phyloP scores from a whole-genome alignment of 441 rosid species.

The California macrophylla region DNA sequence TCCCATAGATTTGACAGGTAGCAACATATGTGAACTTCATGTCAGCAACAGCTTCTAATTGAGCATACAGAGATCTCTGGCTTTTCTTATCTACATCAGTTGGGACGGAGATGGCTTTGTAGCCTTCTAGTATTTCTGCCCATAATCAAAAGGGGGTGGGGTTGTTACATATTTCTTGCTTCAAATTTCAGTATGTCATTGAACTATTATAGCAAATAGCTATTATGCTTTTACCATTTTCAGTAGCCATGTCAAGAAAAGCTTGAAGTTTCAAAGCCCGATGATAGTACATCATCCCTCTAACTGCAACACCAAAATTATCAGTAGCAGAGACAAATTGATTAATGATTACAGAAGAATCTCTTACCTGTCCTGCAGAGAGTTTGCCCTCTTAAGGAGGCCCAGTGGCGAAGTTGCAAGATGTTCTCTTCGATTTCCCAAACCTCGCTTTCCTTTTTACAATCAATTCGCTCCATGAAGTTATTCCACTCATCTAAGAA shows the following conservation, averaged over 20 bases:
- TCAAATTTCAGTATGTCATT: background rate
- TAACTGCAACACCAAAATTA: constrained; percentile 43
- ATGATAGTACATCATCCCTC: constrained; percentile 99
- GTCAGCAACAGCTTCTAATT: constrained; percentile 80
- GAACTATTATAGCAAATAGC: background rate
- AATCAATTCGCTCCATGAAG: constrained; percentile 78
- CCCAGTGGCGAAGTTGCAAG: constrained; percentile 97
- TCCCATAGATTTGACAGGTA: constrained; percentile 93
- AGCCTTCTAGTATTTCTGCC: constrained; percentile 22
- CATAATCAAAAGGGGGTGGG: constrained; percentile 10
- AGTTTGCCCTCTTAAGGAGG: constrained; percentile 94
- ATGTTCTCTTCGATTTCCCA: constrained; percentile 83
- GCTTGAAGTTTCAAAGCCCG: constrained; percentile 97
- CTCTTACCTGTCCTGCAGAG: constrained; percentile 78
- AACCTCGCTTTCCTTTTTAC: constrained; percentile 58
- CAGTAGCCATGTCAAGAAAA: constrained; percentile 94
- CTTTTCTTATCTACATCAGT: constrained; percentile 8
- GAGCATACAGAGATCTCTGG: constrained; percentile 1
- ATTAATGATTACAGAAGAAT: constrained; percentile 18
- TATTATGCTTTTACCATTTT: constrained; percentile 39
- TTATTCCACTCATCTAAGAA: constrained; percentile 90
- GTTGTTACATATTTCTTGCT: background rate
- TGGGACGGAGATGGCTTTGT: constrained; percentile 11
- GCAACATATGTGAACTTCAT: constrained; percentile 95
- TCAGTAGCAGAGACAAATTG: constrained; percentile 18